Evolutionary conservation across 257 asterid genomes (phyloP), one percentile per base, ranked within the genome.

Genomic region (Thymus quinquecostatus): DNA sequence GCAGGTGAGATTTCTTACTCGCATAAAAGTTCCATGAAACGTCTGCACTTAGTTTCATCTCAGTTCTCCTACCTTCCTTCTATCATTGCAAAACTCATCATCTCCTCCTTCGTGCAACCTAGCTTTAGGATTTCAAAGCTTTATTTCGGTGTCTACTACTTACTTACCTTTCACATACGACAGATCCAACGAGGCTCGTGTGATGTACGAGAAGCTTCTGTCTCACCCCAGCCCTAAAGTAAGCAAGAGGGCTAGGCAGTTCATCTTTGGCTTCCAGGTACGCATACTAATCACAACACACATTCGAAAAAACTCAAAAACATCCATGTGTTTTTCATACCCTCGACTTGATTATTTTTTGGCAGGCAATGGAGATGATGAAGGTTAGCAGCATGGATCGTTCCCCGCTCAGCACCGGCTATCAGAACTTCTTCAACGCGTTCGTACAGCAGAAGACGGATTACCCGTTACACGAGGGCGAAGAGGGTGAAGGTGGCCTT

Each of bases 291-390:
- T 54, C 12, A 4, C 30, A 28, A 9, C 34, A 14, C 29, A 51
- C 8, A 48, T 50, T 44, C 49, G 21, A 38, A 38, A 38, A 36
- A 38, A 38, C 41, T 38, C 6, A 7, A 3, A 3, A 3, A 3
- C 5, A 36, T 36, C 5, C 5, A 38, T 38, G 41, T 38, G 2
- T 41, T 44, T 8, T 44, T 2, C 8, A 44, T 10, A 8, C 2
- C 33, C 34, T 21, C 32, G 2, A 54, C 11, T 27, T 4, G 29
- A 28, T 50, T 50, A 50, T 50, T 21, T 54, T 2, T 5, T 64
- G 29, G 73, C 87, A 94, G 99, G 99, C 99, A 54, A 91, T 94
- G 97, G 92, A 91, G 69, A 86, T 94, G 90, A 70, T 94, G 97
- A 94, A 89, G 84, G 92, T 86, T 51, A 75, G 38, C 6, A 79